These are phyloP conservation scores for Coniella vitis DNA, from an alignment of 2,329 filamentous ascomycete species.

Conservation along the genomic window DNA sequence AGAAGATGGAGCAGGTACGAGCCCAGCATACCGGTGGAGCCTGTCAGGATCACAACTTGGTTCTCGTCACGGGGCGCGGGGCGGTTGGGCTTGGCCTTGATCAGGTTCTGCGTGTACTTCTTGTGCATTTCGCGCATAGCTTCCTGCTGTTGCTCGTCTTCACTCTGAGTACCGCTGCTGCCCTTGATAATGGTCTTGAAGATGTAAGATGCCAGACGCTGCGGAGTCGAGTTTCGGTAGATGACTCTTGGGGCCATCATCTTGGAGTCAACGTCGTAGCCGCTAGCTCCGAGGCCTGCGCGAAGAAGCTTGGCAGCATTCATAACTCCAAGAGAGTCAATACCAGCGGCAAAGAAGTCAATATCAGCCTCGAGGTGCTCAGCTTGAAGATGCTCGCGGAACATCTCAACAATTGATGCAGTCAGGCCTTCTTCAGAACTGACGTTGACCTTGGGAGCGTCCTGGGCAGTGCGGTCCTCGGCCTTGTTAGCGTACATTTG, in stretches of 20 bases:
- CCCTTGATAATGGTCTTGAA: conserved; percentile 5
- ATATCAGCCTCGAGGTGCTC: conserved; percentile 19
- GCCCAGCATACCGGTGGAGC: conserved; percentile 33
- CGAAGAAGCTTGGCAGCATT: conserved; percentile 17
- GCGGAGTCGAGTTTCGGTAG: conserved; percentile 25
- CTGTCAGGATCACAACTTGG: conserved; percentile 31
- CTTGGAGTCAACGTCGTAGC: conserved; percentile 12
- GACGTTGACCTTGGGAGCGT: conserved; percentile 18
- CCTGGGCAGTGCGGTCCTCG: conserved; percentile 4
- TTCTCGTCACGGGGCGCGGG: conserved; percentile 18
- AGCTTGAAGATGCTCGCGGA: conserved; percentile 16
- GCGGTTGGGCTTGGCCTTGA: conserved; percentile 17
- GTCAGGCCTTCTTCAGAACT: conserved; percentile 19
- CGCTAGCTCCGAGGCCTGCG: conserved; percentile 17
- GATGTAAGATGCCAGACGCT: conserved; percentile 21
- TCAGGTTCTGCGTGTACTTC: conserved; percentile 26
- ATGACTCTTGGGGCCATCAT: conserved; percentile 21
- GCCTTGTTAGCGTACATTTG: conserved; percentile 29
- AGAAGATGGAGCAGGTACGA: conserved; percentile 30
- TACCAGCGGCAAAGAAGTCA: conserved; percentile 32
- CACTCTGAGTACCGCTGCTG: conserved; percentile 8
- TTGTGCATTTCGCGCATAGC: conserved; percentile 17
- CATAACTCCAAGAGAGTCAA: conserved; percentile 35
- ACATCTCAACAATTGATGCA: conserved; percentile 20
- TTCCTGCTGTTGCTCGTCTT: conserved; percentile 13